Evolutionary conservation across 1,139 yeast species (phyloP), one percentile per base, ranked within the genome.

Genomic region (Meyerozyma elateridarum): DNA sequence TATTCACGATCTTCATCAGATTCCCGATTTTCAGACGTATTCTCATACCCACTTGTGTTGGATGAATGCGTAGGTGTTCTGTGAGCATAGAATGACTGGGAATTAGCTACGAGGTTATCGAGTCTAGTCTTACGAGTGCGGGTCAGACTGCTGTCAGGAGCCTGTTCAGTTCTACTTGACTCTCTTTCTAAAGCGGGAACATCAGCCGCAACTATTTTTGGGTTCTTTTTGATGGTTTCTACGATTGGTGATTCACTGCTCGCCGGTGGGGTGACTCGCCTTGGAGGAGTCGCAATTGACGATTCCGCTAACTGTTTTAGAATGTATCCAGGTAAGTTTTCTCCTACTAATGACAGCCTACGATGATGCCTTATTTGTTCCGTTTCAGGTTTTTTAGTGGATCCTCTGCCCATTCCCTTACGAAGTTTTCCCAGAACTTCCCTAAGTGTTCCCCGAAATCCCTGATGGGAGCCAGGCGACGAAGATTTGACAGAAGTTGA

Each of bases 251-350:
- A 9, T 9, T 20, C 21, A 13, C 19, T 15, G 13, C 22, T 19
- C 8, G 30, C 30, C 20, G 14, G 30, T 24, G 17, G 2, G 25
- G 8, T 19, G 32, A n/a, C 9, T 21, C 27, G 15, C 19, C 21
- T 8, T 20, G 20, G 6, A 15, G 18, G 11, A 9, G 14, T 13
- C 11, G n/a, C 20, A 5, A n/a, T 24, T 2, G 21, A 9, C 9
- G 6, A 7, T 4, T 36, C 37, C 21, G 29, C 38, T 5, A 64
- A 37, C 42, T 65, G 72, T 12, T 57, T 49, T 29, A 52, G 48
- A 14, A 67, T 66, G 38, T 67, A 67, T 8, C 39, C 29, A 1
- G 73, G 73, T n/a, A 67, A 46, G 24, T 48, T 53, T 31, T 62
- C 68, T 1, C 64, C 69, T 12, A 66, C 68, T 24, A 64, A 37